Base-by-base conservation (phyloP, 352 stramenopile genomes). In the Phytopythium montanum region DNA sequence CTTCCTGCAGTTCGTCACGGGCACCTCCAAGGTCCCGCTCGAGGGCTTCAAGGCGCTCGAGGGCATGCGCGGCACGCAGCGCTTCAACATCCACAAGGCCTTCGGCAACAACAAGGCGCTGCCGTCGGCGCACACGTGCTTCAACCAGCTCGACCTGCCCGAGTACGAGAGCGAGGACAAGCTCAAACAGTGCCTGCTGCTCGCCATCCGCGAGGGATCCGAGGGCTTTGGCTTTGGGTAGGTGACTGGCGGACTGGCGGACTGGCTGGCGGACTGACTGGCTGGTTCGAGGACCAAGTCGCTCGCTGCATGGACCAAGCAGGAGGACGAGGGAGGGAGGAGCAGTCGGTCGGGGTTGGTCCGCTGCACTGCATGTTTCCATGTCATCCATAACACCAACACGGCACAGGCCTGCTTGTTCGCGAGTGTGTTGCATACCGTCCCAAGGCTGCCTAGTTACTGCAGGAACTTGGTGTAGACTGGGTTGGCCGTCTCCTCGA, bases 31-130 rank as follows among this genome's bases (percentile, higher is more conserved):
- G 59, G 88, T 98, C 23, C 98, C 98, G 25, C 82, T 99, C 21
- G 93, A 98, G 72, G 98, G 98, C 23, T 99, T 99, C 72, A 94
- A 96, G 65, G 91, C 97, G 26, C 82, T 99, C 1, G 96, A 99
- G 68, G 97, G 97, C 56, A 99, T 99, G 97, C 90, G 97, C 26
- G 98, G 98, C 28, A 96, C 97, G 38, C 95, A 99, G 72, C 98
- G 98, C 70, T 99, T 99, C 73, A 99, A 97, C 69, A 99, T 99
- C 67, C 96, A 99, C 81, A 99, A 99, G 75, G 92, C 93, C 5
- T 97, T 97, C 66, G 96, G 92, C 44, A 90, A 94, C 66, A 81
- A 74, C 59, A 92, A 82, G 28, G 79, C 85, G 29, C 64, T 97
- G 46, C 90, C 90, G 14, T 94, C 86, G 18, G 96, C 97, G 18